Evolutionary conservation across 805 yeast species (phyloP).

Genomic region (Zygosaccharomyces gambellarensis): DNA sequence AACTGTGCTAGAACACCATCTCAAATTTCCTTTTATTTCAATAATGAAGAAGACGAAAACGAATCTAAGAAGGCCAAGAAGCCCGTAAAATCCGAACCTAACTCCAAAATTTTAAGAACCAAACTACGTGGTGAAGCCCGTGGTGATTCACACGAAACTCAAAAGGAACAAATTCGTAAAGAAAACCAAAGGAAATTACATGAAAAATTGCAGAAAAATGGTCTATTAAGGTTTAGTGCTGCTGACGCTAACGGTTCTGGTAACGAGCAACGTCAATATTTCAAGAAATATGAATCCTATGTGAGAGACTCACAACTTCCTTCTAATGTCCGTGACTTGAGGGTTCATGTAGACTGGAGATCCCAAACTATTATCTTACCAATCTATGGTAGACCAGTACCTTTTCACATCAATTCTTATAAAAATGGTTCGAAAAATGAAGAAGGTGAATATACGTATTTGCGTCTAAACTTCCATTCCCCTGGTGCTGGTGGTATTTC

Average conservation of each 20-base stretch:
- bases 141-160: slow-evolving; percentile 62
- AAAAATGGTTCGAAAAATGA: slow-evolving; percentile 93
- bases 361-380: slow-evolving; percentile 88
- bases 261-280: slow-evolving; percentile 47
- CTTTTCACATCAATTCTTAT: slow-evolving; percentile 91
- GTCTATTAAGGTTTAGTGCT: slow-evolving; percentile 73
- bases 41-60: slow-evolving; percentile 53
- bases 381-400: slow-evolving; percentile 93
- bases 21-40: slow-evolving; percentile 80
- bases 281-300: slow-evolving; percentile 90
- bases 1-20: slow-evolving; percentile 65
- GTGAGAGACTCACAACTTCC: slow-evolving; percentile 93
- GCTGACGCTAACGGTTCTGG: slow-evolving; percentile 64
- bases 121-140: slow-evolving; percentile 74
- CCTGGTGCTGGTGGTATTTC: slow-evolving; percentile 80
- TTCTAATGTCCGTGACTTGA: slow-evolving; percentile 69
- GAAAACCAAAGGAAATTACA: slow-evolving; percentile 80
- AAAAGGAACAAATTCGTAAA: slow-evolving; percentile 70
- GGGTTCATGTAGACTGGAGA: slow-evolving; percentile 80
- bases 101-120: slow-evolving; percentile 67
- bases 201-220: slow-evolving; percentile 80
- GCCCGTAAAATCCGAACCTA: slow-evolving; percentile 35
- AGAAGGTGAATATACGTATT: slow-evolving; percentile 89
- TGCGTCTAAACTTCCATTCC: slow-evolving; percentile 86
- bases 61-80: slow-evolving; percentile 41